These are phyloP conservation scores for Eustoma russellianum DNA, from an alignment of 257 asterid species.

Conservation along the genomic window DNA sequence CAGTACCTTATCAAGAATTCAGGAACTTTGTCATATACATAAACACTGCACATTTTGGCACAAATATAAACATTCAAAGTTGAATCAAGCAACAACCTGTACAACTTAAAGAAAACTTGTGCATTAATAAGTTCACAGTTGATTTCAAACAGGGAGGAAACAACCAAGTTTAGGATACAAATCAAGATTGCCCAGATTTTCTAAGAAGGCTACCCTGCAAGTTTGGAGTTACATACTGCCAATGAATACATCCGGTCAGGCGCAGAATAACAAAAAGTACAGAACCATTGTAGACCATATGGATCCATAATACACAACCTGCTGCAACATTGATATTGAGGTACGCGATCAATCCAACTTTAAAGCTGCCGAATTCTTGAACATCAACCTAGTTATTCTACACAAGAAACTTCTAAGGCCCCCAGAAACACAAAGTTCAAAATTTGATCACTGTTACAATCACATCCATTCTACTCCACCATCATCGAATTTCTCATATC, in stretches of 20 bases:
- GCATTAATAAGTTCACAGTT: too few relatives aligned
- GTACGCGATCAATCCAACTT: not conserved
- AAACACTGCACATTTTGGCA: too few relatives aligned
- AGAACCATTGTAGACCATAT: constrained; percentile 2
- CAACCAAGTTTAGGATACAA: too few relatives aligned
- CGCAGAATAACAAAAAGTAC: not conserved
- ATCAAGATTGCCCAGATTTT: too few relatives aligned
- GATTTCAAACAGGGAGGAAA: too few relatives aligned
- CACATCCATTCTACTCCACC: not conserved
- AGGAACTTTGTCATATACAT: too few relatives aligned
- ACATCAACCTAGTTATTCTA: not conserved
- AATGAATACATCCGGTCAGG: not conserved
- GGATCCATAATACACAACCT: not conserved
- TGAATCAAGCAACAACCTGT: too few relatives aligned
- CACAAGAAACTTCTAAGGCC: not conserved
- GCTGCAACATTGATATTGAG: not conserved
- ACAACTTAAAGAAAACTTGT: too few relatives aligned
- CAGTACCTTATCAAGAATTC: too few relatives aligned
- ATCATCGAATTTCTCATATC: not conserved
- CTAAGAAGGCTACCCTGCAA: not conserved
- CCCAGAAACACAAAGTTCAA: not conserved
- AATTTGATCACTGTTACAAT: not conserved
- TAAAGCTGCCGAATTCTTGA: not conserved
- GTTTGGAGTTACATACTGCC: not conserved
- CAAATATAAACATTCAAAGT: too few relatives aligned